Conservation (phyloP, 139 green algal genomes). For the Edaphochlamys debaryana region DNA sequence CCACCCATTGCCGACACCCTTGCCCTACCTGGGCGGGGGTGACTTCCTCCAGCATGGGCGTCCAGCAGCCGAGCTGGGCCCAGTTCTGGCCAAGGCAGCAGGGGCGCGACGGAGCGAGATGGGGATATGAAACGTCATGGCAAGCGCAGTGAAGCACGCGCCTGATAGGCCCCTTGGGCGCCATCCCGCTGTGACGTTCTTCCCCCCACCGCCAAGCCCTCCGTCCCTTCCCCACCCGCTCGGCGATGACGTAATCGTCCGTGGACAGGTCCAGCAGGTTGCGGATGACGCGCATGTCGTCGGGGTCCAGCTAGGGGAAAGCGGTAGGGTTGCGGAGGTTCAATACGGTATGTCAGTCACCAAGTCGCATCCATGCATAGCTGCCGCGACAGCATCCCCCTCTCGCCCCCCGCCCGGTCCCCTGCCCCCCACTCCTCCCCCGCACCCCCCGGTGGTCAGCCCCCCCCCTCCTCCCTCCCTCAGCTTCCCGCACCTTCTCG, state of each 20-base stretch:
- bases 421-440: no score
- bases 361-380: background rate
- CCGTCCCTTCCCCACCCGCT: background rate
- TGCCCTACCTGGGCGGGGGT: constrained; percentile 19
- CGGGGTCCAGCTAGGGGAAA: constrained; percentile 5
- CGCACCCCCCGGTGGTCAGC: no score
- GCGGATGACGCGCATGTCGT: constrained; percentile 14
- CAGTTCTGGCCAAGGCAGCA: constrained; percentile 5
- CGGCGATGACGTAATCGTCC: background rate
- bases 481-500: no score
- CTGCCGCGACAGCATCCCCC: no score
- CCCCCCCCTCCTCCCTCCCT: no score
- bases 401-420: no score
- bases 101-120: background rate
- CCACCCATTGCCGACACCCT: no score
- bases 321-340: no score
- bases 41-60: constrained; percentile 6
- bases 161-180: background rate
- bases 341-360: no score
- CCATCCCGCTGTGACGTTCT: background rate
- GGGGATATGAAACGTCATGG: no score
- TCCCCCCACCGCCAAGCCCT: background rate
- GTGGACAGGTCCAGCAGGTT: constrained; percentile 8
- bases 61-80: constrained; percentile 25
- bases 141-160: no score